Conservation (phyloP, 2,329 filamentous ascomycete genomes). For the Paraphoma sp. region DNA sequence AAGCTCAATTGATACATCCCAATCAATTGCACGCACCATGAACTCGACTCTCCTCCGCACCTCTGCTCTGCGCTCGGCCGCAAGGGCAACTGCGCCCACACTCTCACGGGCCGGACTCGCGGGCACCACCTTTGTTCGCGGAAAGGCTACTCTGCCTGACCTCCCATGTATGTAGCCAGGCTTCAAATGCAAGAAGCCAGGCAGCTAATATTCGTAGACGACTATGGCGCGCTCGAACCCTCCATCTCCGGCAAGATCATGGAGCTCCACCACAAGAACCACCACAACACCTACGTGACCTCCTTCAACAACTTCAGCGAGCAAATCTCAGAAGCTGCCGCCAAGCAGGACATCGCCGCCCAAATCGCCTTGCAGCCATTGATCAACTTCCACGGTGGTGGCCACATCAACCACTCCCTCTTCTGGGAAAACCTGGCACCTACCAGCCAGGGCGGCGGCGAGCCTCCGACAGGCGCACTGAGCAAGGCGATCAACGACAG, state of each 20-base stretch:
- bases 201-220: slow-evolving; percentile 64
- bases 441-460: slow-evolving; percentile 69
- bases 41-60: slow-evolving; percentile 77
- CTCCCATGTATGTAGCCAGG: slow-evolving; percentile 68
- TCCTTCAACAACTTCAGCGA: slow-evolving; percentile 82
- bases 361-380: slow-evolving; percentile 63
- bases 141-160: slow-evolving; percentile 93
- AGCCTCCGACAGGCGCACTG: slow-evolving; percentile 65
- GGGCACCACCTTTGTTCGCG: slow-evolving; percentile 78
- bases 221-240: slow-evolving; percentile 93
- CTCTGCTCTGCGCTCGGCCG: slow-evolving; percentile 71
- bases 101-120: slow-evolving; percentile 69
- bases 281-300: slow-evolving; percentile 93
- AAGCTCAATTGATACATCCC: slow-evolving; percentile 27
- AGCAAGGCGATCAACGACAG: slow-evolving; percentile 64
- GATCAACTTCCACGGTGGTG: slow-evolving; percentile 72
- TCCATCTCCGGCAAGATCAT: slow-evolving; percentile 88
- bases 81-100: slow-evolving; percentile 71
- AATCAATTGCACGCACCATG: slow-evolving; percentile 61
- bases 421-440: slow-evolving; percentile 77
- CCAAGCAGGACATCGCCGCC: slow-evolving; percentile 60
- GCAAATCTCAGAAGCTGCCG: slow-evolving; percentile 64
- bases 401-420: slow-evolving; percentile 71
- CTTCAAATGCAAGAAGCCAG: too few species aligned
- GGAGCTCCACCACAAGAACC: slow-evolving; percentile 93